A percentile compares a stretch with the other conserved stretches of the same genome.
These are phyloP conservation scores for Exserohilum turcica DNA, from an alignment of 2,329 filamentous ascomycete genomes.

Conservation along the genomic window DNA sequence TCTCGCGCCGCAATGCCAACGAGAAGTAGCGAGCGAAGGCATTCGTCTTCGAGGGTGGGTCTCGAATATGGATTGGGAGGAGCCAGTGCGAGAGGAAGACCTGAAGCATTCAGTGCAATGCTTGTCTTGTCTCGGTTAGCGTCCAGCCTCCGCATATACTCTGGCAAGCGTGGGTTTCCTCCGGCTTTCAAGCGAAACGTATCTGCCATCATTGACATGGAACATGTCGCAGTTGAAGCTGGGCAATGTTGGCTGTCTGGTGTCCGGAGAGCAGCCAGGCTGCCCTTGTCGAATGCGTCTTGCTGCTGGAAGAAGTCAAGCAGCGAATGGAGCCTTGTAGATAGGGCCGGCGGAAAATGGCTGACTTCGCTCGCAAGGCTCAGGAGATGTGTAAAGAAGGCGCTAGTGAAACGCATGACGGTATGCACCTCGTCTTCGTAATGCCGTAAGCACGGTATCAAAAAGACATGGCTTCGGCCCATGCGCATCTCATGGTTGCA, in stretches of 20 bases:
- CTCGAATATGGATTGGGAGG: slow-evolving; percentile 35
- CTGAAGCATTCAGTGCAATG: slow-evolving; percentile 50
- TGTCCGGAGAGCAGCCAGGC: slow-evolving; percentile 14
- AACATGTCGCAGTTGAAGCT: slow-evolving; percentile 4
- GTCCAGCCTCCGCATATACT: slow-evolving; percentile 47
- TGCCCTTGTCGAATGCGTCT: slow-evolving; percentile 7
- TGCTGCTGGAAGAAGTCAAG: slow-evolving; percentile 25
- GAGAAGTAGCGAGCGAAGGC: slow-evolving; percentile 49
- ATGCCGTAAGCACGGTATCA: slow-evolving; percentile 44
- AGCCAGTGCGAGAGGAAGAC: slow-evolving; percentile 47
- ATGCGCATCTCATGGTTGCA: slow-evolving; percentile 53
- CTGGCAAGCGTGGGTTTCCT: slow-evolving; percentile 50
- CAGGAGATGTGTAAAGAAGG: slow-evolving; percentile 50
- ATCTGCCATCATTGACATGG: slow-evolving; percentile 38
- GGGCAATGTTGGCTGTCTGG: slow-evolving; percentile 23
- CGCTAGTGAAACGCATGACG: slow-evolving; percentile 49
- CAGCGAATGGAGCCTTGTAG: slow-evolving; percentile 29
- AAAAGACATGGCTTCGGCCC: slow-evolving; percentile 49
- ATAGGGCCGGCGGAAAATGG: slow-evolving; percentile 13
- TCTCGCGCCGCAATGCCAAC: slow-evolving; percentile 50
- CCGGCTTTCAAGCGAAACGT: slow-evolving; percentile 50
- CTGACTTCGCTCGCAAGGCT: slow-evolving; percentile 39
- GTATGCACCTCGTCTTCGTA: slow-evolving; percentile 30
- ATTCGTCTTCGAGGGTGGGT: slow-evolving; percentile 47
- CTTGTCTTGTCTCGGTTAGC: slow-evolving; percentile 52